phyloP scores from a whole-genome alignment of 192 early-diverging fungal genomes.

The Spizellomyces punctatus region DNA sequence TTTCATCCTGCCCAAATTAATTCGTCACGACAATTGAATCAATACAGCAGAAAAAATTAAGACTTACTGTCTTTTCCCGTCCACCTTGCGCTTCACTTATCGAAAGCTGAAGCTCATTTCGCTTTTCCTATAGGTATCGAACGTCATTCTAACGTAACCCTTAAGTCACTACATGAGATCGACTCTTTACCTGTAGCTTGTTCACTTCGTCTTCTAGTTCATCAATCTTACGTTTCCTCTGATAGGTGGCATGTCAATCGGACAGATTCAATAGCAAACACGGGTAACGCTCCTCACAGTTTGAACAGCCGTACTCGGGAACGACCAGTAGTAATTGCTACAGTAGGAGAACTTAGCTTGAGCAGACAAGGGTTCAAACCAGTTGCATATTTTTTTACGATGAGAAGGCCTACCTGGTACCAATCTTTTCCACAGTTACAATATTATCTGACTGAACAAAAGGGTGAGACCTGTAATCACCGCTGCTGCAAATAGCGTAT shows the following conservation, averaged over 20 bases:
- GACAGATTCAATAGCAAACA: neutral
- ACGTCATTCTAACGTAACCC: too few relatives aligned
- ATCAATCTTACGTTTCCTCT: slow-evolving; percentile 56
- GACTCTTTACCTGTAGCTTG: slow-evolving; percentile 28
- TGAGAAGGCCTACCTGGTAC: slow-evolving; percentile 55
- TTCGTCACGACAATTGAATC: neutral
- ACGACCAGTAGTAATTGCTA: slow-evolving; percentile 89
- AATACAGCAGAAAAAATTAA: neutral
- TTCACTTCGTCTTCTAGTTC: slow-evolving; percentile 51
- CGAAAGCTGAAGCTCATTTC: neutral
- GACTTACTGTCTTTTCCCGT: slow-evolving; percentile 68
- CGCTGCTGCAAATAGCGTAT: too few relatives aligned
- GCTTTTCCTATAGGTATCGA: too few relatives aligned
- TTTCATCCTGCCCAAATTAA: slow-evolving; percentile 53
- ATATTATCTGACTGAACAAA: slow-evolving; percentile 65
- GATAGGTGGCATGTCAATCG: neutral
- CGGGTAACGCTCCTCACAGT: slow-evolving; percentile 33
- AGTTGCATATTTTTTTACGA: neutral
- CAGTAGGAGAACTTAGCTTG: neutral
- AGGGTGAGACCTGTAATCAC: too few relatives aligned
- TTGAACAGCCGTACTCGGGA: slow-evolving; percentile 68
- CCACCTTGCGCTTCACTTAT: slow-evolving; percentile 57
- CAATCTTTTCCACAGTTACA: slow-evolving; percentile 83
- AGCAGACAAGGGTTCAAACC: neutral
- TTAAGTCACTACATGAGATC: too few relatives aligned